Conservation (phyloP, 495 filamentous ascomycete genomes). For the Podospora pseudopauciseta region DNA sequence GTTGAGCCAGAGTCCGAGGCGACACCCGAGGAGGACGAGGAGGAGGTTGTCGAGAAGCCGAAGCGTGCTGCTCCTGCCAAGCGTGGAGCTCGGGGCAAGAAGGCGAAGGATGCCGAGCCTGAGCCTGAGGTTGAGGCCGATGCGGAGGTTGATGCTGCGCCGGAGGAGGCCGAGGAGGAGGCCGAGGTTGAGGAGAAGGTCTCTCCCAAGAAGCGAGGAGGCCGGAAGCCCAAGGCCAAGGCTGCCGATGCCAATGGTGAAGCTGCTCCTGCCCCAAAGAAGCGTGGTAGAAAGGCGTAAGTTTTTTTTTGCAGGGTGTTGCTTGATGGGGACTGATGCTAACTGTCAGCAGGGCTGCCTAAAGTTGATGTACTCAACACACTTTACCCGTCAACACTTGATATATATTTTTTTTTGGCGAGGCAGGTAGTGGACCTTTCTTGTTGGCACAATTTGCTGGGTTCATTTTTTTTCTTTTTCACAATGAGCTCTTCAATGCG, state of each 20-base stretch:
- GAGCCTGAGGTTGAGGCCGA: constrained; percentile 21
- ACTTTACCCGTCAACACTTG: neutral
- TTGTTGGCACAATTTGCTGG: neutral
- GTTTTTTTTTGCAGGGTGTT: neutral
- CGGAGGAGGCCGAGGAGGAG: constrained; percentile 26
- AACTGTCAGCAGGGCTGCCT: neutral
- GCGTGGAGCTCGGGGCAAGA: constrained; percentile 19
- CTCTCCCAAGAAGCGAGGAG: constrained; percentile 27
- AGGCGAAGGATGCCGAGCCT: constrained; percentile 22
- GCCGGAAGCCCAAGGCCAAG: constrained; percentile 21
- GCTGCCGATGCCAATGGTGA: constrained; percentile 21
- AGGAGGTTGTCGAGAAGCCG: constrained; percentile 16
- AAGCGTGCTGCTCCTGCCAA: constrained; percentile 16
- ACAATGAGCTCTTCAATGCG: neutral
- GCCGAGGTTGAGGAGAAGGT: constrained; percentile 17
- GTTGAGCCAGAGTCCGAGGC: constrained; percentile 12
- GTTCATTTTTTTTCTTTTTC: neutral
- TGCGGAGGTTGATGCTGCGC: constrained; percentile 17
- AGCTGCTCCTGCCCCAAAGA: constrained; percentile 15
- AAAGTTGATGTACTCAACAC: neutral
- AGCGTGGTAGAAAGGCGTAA: constrained; percentile 22
- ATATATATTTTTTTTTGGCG: neutral
- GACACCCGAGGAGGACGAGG: constrained; percentile 14
- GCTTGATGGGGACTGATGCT: neutral
- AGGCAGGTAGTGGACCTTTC: neutral